Base-by-base conservation (phyloP, 2,329 filamentous ascomycete genomes). In the Samsoniella hepiali region DNA sequence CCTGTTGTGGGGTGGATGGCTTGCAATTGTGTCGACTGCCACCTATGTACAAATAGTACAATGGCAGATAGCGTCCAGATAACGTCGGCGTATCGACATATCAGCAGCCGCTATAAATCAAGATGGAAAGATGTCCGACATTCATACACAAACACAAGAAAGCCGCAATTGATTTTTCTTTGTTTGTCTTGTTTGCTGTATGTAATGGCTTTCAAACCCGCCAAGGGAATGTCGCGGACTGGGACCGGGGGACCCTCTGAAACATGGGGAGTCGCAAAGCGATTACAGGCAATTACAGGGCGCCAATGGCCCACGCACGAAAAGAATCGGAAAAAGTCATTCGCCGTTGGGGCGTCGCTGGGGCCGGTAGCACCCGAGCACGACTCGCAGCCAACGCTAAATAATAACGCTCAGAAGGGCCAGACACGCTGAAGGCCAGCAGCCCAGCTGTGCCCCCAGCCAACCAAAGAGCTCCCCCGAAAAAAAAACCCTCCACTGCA, bases 141-240 rank as follows among this genome's bases (percentile, higher is more conserved):
- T 22, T 22, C 22, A 22, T 22, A 22, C 22, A 22, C 22, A 22
- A 22, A 22, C 22, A 22, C 22, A 22, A 22, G 22, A 4, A 47
- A 2, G 44, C 44, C 22, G 44, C 11, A 2, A 34, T 81, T 0
- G 62, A 81, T 4, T 75, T 22, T 5, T 81, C 0, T 65, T 88
- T 1, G 82, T 88, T 75, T 50, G 47, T 54, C 15, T 50, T 54
- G 34, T 38, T 40, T 54, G n/a, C 31, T 15, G 32, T 54, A 38
- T 38, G 51, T 54, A 17, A 40, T 42, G 8, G 36, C 51, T 49
- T 32, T 10, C 49, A 54, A 38, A 54, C 15, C 3, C 32, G 17
- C 15, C n/a, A 9, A 13, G 50, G 15, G 34, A 10, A 27, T 54
- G 51, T 32, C 17, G 51, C 15, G 34, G 22, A 27, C 29, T 57